Base-by-base conservation (phyloP, 805 yeast species). In the Ogataea nitratoaversa region DNA sequence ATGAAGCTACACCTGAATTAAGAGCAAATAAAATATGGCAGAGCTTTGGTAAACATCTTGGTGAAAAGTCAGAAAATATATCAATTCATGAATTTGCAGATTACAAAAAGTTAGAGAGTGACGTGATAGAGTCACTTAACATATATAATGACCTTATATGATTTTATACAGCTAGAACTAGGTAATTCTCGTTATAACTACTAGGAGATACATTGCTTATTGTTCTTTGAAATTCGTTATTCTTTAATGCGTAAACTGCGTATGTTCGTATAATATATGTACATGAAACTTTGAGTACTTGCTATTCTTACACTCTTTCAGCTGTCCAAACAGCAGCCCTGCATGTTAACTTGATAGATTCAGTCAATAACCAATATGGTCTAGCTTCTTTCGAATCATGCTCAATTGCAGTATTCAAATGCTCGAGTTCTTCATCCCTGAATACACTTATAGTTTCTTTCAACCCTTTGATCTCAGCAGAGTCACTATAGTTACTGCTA, bases 361-460 rank as follows among this genome's bases (percentile, higher is more conserved):
- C 98, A 0, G 97, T 91, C 35, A 93, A 70, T 25, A 91, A 60
- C 73, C 84, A 75, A 63, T 93, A 93, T 2, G 98, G 98, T 36
- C 87, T 84, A 2, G 99, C 99, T 52, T 80, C 78, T 49, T 89
- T 86, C 0, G 98, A 90, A 59, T 91, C 98, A 55, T 93, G 74
- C 50, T 85, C 84, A 17, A 93, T 77, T 0, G 99, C 99, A 0
- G 96, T 91, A 51, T 93, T 88, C 50, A 93, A 71, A 67, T 93
- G 99, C 63, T 91, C 98, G 44, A 91, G 70, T 62, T 91, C 99
- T 37, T 91, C 95, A 58, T 91, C 98, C 58, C 99, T 74, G 60
- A 91, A 93, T 37, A 75, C 70, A 42, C 79, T 79, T 39, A 93
- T 82, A 1, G 77, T 72, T 19, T 72, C 67, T 47, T 78, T 82